Conservation (phyloP, 2,329 filamentous ascomycete species). For the Canariomyces notabilis region DNA sequence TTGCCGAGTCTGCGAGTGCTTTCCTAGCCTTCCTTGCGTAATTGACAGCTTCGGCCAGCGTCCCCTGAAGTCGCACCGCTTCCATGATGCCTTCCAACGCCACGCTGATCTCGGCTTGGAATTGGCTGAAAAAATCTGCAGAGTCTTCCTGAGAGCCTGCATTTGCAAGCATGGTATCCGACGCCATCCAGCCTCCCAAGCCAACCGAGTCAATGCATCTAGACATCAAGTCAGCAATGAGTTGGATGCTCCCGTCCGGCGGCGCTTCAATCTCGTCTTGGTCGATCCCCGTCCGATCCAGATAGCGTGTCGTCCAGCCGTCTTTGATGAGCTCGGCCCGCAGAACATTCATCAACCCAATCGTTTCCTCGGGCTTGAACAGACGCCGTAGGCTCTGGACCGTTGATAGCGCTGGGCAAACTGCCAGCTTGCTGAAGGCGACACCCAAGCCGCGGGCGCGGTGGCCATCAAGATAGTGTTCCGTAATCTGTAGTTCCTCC, state of each 20-base stretch:
- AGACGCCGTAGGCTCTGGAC: conserved; percentile 59
- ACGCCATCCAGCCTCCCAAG: conserved; percentile 66
- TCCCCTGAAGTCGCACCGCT: conserved; percentile 57
- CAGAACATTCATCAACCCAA: conserved; percentile 67
- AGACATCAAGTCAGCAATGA: conserved; percentile 66
- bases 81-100: conserved; percentile 70
- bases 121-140: conserved; percentile 58
- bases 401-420: conserved; percentile 56
- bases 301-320: conserved; percentile 69
- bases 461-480: conserved; percentile 61
- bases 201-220: conserved; percentile 73
- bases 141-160: conserved; percentile 47
- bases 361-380: conserved; percentile 61
- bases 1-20: conserved; percentile 16
- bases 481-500: conserved; percentile 61
- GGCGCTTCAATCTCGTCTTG: conserved; percentile 39
- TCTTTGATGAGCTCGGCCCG: conserved; percentile 69
- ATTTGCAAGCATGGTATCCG: conserved; percentile 45
- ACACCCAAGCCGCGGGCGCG: conserved; percentile 61
- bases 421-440: conserved; percentile 64
- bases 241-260: conserved; percentile 62
- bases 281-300: conserved; percentile 47
- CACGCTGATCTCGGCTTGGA: conserved; percentile 65
- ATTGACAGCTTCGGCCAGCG: conserved; percentile 61
- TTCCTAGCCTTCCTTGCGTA: conserved; percentile 44